These are phyloP conservation scores for Cochlearia excelsa DNA, from an alignment of 345 rosid genomes.

Conservation along the genomic window DNA sequence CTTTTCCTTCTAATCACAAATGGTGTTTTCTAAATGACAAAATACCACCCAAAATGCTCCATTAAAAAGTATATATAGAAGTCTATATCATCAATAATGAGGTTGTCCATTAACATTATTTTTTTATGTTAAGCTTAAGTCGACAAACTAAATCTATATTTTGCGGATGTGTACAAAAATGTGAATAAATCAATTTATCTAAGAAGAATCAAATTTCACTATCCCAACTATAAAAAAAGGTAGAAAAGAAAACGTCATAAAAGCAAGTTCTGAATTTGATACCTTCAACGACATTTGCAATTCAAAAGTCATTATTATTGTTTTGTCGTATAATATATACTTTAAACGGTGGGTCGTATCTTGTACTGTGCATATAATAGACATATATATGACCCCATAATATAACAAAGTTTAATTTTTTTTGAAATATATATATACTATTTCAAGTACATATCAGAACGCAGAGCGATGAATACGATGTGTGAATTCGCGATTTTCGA, in stretches of 20 bases:
- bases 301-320: conserved; percentile 21
- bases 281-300: conserved; percentile 33
- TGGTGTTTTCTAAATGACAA: too few relatives aligned
- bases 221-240: conserved; percentile 26
- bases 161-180: neutral
- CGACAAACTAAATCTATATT: conserved; percentile 12
- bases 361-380: conserved; percentile 25
- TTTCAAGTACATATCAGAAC: conserved; percentile 15
- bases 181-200: conserved; percentile 6
- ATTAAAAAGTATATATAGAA: too few relatives aligned
- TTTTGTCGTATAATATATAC: conserved; percentile 28
- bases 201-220: conserved; percentile 33
- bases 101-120: too few relatives aligned
- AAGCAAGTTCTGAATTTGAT: conserved; percentile 29
- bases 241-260: conserved; percentile 27
- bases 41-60: too few relatives aligned
- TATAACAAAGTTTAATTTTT: too few relatives aligned
- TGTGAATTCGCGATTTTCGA: conserved; percentile 29
- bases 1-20: too few relatives aligned
- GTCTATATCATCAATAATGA: too few relatives aligned
- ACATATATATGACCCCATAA: too few relatives aligned
- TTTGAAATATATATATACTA: too few relatives aligned
- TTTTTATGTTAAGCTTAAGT: neutral
- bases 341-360: conserved; percentile 32
- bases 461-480: conserved; percentile 30